Percentiles rank a stretch among this genome's conserved stretches.
Evolutionary conservation across 2,329 filamentous ascomycete species (phyloP).

Genomic region (Fusarium domesticum): DNA sequence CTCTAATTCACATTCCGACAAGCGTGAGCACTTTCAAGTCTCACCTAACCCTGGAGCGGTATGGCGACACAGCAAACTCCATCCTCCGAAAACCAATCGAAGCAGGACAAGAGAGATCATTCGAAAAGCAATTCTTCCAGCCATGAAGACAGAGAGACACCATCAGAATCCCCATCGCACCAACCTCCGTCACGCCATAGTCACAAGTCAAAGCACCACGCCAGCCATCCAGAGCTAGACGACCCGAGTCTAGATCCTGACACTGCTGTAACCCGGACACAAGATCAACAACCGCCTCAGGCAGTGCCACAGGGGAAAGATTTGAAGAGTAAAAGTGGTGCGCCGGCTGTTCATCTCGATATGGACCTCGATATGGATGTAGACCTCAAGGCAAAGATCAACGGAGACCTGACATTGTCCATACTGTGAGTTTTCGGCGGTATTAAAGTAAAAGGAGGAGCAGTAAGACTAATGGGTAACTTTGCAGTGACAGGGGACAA

Average conservation of each 20-base stretch:
- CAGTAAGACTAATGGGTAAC: no score
- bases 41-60: no score
- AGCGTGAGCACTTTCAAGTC: no score
- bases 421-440: conserved; percentile 11
- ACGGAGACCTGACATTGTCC: conserved; percentile 11
- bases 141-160: not conserved
- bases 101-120: not conserved
- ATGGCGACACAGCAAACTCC: not conserved
- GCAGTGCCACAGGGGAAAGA: not conserved
- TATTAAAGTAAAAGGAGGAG: no score
- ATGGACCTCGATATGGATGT: conserved; percentile 16
- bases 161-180: not conserved
- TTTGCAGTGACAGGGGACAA: no score
- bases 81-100: not conserved
- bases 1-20: no score
- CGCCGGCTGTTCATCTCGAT: conserved; percentile 11
- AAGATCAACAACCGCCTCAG: not conserved
- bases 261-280: not conserved
- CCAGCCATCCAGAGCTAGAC: not conserved
- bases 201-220: not conserved
- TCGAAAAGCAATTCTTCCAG: not conserved
- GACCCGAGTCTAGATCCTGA: not conserved
- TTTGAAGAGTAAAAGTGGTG: conserved; percentile 8
- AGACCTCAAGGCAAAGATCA: conserved; percentile 13
- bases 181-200: no score